Evolutionary conservation across 768 basidiomycete species (phyloP).

Genomic region (Termitomyces sp.): DNA sequence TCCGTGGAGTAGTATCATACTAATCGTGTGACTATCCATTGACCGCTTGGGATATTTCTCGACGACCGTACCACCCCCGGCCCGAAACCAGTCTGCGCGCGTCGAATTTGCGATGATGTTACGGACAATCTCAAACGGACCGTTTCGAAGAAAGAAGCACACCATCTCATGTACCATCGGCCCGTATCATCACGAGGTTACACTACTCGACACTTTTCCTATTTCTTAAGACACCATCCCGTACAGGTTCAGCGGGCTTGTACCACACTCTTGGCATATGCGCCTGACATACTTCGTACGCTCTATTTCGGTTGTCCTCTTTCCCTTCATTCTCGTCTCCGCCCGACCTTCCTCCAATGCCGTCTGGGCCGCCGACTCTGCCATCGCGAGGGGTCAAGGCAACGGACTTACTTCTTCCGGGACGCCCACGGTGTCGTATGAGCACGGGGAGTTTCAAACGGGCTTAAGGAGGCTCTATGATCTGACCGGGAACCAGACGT

Average conservation of each 20-base stretch:
- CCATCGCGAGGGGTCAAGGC: constrained; percentile 36
- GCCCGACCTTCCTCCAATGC: constrained; percentile 34
- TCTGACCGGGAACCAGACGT: constrained; percentile 32
- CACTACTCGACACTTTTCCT: background rate
- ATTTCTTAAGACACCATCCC: no score
- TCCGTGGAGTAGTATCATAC: background rate
- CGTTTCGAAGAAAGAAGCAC: constrained; percentile 7
- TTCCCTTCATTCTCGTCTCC: background rate
- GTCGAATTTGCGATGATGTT: background rate
- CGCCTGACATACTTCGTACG: background rate
- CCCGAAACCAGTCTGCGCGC: background rate
- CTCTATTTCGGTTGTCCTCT: background rate
- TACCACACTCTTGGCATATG: background rate
- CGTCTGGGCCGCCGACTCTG: constrained; percentile 41
- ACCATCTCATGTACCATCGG: background rate
- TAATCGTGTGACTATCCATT: background rate
- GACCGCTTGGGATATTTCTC: background rate
- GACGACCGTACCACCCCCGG: background rate
- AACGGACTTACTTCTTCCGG: constrained; percentile 31
- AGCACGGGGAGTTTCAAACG: constrained; percentile 34
- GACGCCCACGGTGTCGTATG: constrained; percentile 32
- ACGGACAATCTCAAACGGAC: background rate
- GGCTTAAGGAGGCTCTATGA: constrained; percentile 32
- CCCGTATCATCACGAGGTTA: constrained; percentile 10
- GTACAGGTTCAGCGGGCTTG: no score